Evolutionary conservation across 2,329 filamentous ascomycete genomes (phyloP).

Genomic region (Metarhizium guizhouense): DNA sequence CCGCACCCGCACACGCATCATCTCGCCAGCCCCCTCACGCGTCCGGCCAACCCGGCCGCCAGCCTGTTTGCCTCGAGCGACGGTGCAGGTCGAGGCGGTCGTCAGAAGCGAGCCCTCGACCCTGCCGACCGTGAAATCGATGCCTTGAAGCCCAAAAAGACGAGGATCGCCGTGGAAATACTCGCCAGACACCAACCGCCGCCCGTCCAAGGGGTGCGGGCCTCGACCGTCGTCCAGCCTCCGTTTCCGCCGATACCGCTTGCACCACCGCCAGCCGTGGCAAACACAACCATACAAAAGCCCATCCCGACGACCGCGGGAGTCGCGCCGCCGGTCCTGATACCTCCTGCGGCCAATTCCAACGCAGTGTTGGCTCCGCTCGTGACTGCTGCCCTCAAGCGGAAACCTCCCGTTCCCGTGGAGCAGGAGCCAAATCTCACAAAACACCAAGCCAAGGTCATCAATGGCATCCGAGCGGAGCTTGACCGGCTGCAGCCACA

Average conservation of each 20-base stretch:
- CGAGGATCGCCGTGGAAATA: constrained; percentile 46
- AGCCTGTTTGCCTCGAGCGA: constrained; percentile 16
- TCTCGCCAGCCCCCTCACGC: constrained; percentile 11
- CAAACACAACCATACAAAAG: constrained; percentile 5
- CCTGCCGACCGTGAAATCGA: constrained; percentile 34
- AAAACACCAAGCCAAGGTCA: constrained; percentile 48
- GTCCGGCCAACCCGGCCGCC: constrained; percentile 7
- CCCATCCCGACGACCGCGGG: background rate
- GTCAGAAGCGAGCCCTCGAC: constrained; percentile 41
- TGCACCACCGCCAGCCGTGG: constrained; percentile 4
- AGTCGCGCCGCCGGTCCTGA: background rate
- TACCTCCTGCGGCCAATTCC: constrained; percentile 4
- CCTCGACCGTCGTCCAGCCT: constrained; percentile 9
- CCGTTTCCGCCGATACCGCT: constrained; percentile 14
- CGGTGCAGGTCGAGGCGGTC: constrained; percentile 24
- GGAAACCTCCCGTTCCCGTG: constrained; percentile 6
- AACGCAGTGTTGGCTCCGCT: constrained; percentile 2
- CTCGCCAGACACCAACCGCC: constrained; percentile 21
- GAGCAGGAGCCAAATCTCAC: constrained; percentile 26
- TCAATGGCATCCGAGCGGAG: constrained; percentile 54
- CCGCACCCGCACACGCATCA: constrained; percentile 19
- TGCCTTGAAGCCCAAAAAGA: constrained; percentile 36
- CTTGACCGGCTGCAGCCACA: constrained; percentile 45
- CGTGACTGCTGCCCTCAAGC: constrained; percentile 10
- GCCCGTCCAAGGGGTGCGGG: constrained; percentile 17